These are phyloP conservation scores for Lophiostoma macrostomum DNA, from an alignment of 495 filamentous ascomycete genomes.

Conservation along the genomic window DNA sequence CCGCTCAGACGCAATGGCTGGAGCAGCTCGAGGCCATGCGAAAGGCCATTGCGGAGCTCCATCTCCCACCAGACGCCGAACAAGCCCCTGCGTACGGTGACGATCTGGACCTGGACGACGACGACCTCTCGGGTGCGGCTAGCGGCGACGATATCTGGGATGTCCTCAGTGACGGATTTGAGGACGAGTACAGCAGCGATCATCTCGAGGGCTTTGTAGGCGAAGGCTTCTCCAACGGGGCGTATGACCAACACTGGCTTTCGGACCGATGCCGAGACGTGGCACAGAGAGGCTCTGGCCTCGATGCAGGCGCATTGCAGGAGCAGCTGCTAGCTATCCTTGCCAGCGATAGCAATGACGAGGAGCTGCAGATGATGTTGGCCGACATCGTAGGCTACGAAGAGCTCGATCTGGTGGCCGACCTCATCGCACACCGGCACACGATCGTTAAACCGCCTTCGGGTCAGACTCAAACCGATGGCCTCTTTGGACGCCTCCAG, in stretches of 20 bases:
- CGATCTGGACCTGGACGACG: slow-evolving; percentile 58
- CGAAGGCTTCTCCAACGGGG: slow-evolving; percentile 26
- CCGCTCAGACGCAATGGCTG: slow-evolving; percentile 65
- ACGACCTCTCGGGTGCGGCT: slow-evolving; percentile 56
- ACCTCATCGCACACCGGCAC: slow-evolving; percentile 69
- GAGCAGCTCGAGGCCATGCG: slow-evolving; percentile 69
- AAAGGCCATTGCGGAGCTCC: slow-evolving; percentile 66
- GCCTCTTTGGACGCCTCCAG: slow-evolving; percentile 59
- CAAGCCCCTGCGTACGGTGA: slow-evolving; percentile 50
- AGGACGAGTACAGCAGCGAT: slow-evolving; percentile 55
- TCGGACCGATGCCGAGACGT: slow-evolving; percentile 59
- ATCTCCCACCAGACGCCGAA: slow-evolving; percentile 51
- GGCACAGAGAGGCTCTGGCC: slow-evolving; percentile 56
- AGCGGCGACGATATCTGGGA: slow-evolving; percentile 86
- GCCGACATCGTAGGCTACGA: slow-evolving; percentile 90
- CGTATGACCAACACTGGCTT: slow-evolving; percentile 59
- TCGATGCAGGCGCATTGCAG: slow-evolving; percentile 60
- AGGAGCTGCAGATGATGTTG: slow-evolving; percentile 83
- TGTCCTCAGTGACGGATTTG: slow-evolving; percentile 69
- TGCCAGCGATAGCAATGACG: slow-evolving; percentile 62
- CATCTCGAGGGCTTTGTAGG: slow-evolving; percentile 47
- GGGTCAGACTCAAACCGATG: slow-evolving; percentile 47
- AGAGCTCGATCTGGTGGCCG: slow-evolving; percentile 84
- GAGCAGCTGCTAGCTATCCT: slow-evolving; percentile 69
- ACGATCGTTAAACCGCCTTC: slow-evolving; percentile 52